phyloP scores from a whole-genome alignment of 2,329 filamentous ascomycete genomes.

The Graphium sp. region DNA sequence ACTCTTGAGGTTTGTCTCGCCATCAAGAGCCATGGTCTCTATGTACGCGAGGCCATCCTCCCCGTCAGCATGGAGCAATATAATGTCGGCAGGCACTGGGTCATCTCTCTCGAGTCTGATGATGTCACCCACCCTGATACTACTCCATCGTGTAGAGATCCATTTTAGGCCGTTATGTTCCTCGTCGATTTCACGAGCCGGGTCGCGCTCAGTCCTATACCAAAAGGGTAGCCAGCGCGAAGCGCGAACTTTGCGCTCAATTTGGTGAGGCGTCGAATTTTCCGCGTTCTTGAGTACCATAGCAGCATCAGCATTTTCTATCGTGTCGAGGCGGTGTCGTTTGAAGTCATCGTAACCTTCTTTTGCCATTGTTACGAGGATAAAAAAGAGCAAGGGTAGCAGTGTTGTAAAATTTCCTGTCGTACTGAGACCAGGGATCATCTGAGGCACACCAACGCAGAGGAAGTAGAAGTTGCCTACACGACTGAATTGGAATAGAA shows the following conservation, averaged over 20 bases:
- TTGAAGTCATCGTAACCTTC: conserved; percentile 79
- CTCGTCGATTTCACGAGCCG: conserved; percentile 24
- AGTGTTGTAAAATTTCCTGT: conserved; percentile 63
- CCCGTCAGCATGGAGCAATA: conserved; percentile 61
- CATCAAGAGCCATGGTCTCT: conserved; percentile 72
- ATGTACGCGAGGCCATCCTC: conserved; percentile 69
- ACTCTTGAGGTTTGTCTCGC: conserved; percentile 68
- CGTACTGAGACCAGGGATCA: conserved; percentile 58
- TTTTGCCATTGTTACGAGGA: conserved; percentile 65
- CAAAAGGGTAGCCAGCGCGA: conserved; percentile 5
- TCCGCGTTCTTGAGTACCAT: conserved; percentile 15
- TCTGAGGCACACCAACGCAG: conserved; percentile 68
- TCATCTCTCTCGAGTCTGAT: conserved; percentile 48
- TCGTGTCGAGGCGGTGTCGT: conserved; percentile 62
- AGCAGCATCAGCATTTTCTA: conserved; percentile 49
- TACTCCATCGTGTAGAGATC: conserved; percentile 27
- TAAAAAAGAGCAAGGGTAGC: conserved; percentile 58
- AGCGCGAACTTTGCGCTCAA: conserved; percentile 1
- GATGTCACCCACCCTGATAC: conserved; percentile 31
- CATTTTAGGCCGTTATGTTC: conserved; percentile 42
- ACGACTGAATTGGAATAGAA: conserved; percentile 74
- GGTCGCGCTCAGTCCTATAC: conserved; percentile 2
- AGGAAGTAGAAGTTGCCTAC: conserved; percentile 81
- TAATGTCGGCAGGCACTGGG: conserved; percentile 65
- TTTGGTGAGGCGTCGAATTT: conserved; percentile 3